Base-by-base conservation (phyloP, 306 rosid genomes). In the Vicia faba region DNA sequence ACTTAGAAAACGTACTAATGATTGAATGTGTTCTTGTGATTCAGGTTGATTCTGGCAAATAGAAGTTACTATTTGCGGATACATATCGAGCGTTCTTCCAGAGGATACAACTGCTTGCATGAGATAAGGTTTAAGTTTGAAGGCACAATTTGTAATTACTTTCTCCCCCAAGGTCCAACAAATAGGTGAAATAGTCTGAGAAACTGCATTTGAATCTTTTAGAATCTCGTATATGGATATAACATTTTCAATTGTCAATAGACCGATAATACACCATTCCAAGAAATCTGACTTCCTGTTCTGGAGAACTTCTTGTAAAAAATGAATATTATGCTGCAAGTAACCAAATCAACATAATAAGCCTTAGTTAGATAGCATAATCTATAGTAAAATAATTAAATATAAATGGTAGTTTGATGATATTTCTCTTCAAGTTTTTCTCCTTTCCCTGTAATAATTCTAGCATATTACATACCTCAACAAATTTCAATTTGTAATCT, bases 271-370 rank as follows among this genome's bases (percentile, higher is more conserved):
- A 84, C 97, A 90, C 99, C 99, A 89, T 63, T 90, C 96, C 86
- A 93, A 83, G 81, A 90, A 85, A 83, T 93, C 96, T 8, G 97
- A 93, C 79, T 90, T 93, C 55, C 99, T 86, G 84, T 90, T 93
- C 79, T 93, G 97, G 13, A 93, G 89, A 72, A 85, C 97, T 83
- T 93, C 97, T 77, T 90, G 97, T 59, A 90, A 87, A 75, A 93
- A 93, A 86, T 93, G 99, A 83, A 93, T 90, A 80, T 93, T 93
- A 78, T 88, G 91, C 99, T 93, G 96, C 91, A 82, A 80, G 55
- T 43, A 64, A 56, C 43, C 67, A 74, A 70, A 55, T 41, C 8
- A 8, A 44, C 13, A 45, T 25, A 28, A 66, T 28, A 55, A 66
- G 59, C 48, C 41, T 69, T 36, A 38, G 66, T 51, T 11, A 20